Evolutionary conservation across 257 asterid species (phyloP).

Genomic region (Solanum verrucosum): DNA sequence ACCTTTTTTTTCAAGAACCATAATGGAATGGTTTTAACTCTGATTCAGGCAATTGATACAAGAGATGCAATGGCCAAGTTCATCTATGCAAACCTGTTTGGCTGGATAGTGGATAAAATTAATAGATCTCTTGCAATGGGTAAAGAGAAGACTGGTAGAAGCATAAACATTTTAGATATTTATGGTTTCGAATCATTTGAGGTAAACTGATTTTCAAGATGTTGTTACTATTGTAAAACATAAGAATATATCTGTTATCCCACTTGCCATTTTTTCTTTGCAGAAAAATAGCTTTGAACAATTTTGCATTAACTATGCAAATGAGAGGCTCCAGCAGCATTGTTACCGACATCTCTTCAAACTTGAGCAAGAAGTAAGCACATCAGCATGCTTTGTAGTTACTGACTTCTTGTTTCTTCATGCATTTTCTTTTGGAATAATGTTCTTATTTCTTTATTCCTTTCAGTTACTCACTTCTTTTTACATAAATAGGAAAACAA

Average conservation of each 20-base stretch:
- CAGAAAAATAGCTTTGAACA: slow-evolving; percentile 45
- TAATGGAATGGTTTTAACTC: not conserved
- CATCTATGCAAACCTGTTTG: slow-evolving; percentile 71
- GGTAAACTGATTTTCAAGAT: slow-evolving; percentile 30
- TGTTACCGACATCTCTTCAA: slow-evolving; percentile 5
- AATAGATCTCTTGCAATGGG: slow-evolving; percentile 57
- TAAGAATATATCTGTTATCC: not conserved
- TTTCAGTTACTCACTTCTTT: not conserved
- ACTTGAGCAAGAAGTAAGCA: slow-evolving; percentile 21
- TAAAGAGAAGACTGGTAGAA: slow-evolving; percentile 37
- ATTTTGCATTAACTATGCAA: slow-evolving; percentile 5
- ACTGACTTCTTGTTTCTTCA: not conserved
- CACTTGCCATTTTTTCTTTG: not conserved
- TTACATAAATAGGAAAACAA: not conserved
- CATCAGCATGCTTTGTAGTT: slow-evolving; percentile 1
- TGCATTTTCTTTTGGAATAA: not conserved
- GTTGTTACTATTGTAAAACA: not conserved
- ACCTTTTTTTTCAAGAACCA: not conserved
- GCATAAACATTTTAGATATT: slow-evolving; percentile 74
- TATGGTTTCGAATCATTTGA: slow-evolving; percentile 78
- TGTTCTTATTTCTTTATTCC: not conserved
- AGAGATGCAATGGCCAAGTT: slow-evolving; percentile 84
- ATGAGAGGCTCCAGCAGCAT: slow-evolving; percentile 12
- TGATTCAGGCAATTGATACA: slow-evolving; percentile 54
- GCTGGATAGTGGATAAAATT: slow-evolving; percentile 78